Conservation (phyloP, 768 basidiomycete species). For the Boletus speciosus region DNA sequence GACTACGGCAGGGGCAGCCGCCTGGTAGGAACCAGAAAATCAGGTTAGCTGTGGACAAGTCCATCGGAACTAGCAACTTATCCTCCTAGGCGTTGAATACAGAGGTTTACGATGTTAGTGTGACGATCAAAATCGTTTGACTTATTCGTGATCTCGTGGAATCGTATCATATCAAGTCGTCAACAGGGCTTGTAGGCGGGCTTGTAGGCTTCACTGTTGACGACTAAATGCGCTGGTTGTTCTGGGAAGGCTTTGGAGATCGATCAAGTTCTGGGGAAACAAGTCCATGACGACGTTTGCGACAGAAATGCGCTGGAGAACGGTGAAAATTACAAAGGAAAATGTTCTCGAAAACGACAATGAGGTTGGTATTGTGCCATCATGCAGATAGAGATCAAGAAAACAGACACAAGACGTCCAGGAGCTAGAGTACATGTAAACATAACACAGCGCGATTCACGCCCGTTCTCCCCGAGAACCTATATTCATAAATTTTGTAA, state of each 20-base stretch:
- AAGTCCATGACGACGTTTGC: neutral
- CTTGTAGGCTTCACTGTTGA: neutral
- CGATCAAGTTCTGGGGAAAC: neutral
- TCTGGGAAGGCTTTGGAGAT: neutral
- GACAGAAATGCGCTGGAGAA: neutral
- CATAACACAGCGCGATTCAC: constrained; percentile 4
- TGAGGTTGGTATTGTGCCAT: neutral
- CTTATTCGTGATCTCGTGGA: neutral
- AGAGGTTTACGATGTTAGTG: neutral
- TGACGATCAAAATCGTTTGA: neutral
- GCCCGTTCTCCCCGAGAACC: constrained; percentile 60
- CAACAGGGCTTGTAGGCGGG: neutral
- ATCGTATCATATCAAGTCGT: neutral
- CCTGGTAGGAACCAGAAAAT: neutral
- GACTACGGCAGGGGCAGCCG: neutral
- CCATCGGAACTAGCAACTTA: neutral
- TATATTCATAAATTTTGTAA: constrained; percentile 79
- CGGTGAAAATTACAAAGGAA: neutral
- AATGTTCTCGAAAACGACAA: neutral
- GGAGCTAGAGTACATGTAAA: neutral
- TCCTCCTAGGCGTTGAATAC: neutral
- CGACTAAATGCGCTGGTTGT: neutral
- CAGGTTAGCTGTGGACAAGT: neutral
- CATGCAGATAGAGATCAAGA: neutral
- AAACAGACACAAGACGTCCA: neutral